These are phyloP conservation scores for Hibiscus syriacus DNA, from an alignment of 345 rosid genomes.

Conservation along the genomic window DNA sequence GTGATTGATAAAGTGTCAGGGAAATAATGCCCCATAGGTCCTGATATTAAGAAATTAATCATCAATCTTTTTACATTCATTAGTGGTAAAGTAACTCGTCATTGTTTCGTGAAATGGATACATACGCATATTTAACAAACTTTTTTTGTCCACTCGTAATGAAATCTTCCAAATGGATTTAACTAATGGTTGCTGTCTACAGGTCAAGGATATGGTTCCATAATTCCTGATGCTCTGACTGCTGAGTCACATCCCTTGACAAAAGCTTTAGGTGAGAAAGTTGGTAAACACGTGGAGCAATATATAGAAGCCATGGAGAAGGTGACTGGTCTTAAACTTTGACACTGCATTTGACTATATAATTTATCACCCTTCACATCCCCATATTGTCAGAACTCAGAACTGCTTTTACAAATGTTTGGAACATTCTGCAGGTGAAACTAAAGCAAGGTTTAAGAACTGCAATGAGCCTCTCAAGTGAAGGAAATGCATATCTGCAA, in stretches of 20 bases:
- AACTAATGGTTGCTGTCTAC: constrained; percentile 13
- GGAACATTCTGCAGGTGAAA: constrained; percentile 51
- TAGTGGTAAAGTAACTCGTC: background rate
- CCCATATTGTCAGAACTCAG: background rate
- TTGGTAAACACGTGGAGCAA: constrained; percentile 46
- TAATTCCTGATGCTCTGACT: constrained; percentile 75
- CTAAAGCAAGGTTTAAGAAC: constrained; percentile 81
- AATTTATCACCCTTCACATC: background rate
- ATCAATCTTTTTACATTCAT: background rate
- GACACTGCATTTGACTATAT: background rate
- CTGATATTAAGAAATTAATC: background rate
- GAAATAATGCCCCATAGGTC: no score
- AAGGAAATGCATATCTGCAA: constrained; percentile 86
- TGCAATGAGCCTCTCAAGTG: constrained; percentile 83
- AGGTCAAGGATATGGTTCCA: constrained; percentile 79
- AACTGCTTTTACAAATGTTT: background rate
- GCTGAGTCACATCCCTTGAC: constrained; percentile 66
- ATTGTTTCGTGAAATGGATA: background rate
- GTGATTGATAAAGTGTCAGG: background rate
- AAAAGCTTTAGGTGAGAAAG: constrained; percentile 50
- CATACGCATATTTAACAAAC: background rate
- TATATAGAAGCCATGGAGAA: constrained; percentile 92
- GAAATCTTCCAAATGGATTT: constrained; percentile 1
- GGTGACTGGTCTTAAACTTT: constrained; percentile 32
- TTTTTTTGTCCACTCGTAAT: background rate